Percentiles rank a stretch among this genome's conserved stretches.
Evolutionary conservation across 495 filamentous ascomycete genomes (phyloP).

Genomic region (Penicillium cataractarum): DNA sequence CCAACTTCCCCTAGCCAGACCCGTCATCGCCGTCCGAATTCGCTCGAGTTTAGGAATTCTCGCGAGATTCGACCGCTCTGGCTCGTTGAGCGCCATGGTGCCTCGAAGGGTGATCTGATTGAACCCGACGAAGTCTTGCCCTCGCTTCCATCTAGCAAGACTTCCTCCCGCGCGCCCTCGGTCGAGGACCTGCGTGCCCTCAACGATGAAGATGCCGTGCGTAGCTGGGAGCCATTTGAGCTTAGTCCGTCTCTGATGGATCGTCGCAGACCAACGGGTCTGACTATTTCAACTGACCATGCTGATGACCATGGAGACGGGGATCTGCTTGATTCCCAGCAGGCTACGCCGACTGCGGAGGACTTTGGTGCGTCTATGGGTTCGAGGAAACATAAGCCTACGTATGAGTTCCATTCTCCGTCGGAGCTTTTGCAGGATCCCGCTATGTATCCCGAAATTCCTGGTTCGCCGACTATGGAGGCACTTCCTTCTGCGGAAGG

Average conservation of each 20-base stretch:
- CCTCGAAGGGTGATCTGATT: conserved; percentile 41
- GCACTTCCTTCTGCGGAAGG: conserved; percentile 43
- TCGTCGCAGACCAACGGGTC: conserved; percentile 21
- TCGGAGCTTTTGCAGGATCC: conserved; percentile 49
- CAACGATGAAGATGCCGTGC: conserved; percentile 33
- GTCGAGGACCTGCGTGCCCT: conserved; percentile 44
- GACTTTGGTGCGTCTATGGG: conserved; percentile 11
- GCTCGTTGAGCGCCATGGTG: conserved; percentile 52
- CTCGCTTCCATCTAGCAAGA: conserved; percentile 55
- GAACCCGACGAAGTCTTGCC: conserved; percentile 45
- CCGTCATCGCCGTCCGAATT: conserved; percentile 46
- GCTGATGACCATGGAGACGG: conserved; percentile 17
- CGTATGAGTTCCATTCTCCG: conserved; percentile 52
- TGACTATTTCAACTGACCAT: conserved; percentile 29
- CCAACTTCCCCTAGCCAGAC: conserved; percentile 37
- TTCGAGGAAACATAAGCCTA: conserved; percentile 37
- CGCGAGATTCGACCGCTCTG: conserved; percentile 54
- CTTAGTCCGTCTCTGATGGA: conserved; percentile 28
- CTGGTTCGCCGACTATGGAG: conserved; percentile 32
- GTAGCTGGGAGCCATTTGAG: conserved; percentile 38
- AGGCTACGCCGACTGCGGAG: conserved; percentile 32
- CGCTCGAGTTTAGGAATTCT: conserved; percentile 50
- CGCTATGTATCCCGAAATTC: conserved; percentile 27
- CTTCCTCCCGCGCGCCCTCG: conserved; percentile 47
- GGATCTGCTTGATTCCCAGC: conserved; percentile 32